Percentiles rank a stretch among this genome's conserved stretches.
phyloP scores from a whole-genome alignment of 495 filamentous ascomycete genomes.

The Penicillium egyptiacum region DNA sequence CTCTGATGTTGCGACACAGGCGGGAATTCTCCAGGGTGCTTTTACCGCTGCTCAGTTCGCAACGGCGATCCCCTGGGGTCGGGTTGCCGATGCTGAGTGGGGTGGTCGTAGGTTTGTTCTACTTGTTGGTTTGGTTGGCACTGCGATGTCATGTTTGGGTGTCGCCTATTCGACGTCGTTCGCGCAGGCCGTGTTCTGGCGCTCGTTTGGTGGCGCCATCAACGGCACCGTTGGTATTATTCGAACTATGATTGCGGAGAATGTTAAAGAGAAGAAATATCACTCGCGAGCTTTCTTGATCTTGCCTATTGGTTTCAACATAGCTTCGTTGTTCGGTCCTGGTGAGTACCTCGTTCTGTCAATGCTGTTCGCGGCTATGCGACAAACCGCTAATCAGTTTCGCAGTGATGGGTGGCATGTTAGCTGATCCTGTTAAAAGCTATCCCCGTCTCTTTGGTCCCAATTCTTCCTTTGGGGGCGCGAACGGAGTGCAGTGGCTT shows the following conservation, averaged over 20 bases:
- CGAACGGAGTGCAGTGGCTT: constrained; percentile 62
- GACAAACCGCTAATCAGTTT: neutral
- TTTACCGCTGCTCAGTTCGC: constrained; percentile 84
- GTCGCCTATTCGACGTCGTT: constrained; percentile 78
- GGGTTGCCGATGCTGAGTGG: constrained; percentile 66
- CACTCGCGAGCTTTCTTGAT: constrained; percentile 68
- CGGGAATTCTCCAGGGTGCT: constrained; percentile 72
- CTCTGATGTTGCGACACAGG: constrained; percentile 71
- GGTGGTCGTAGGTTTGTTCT: constrained; percentile 76
- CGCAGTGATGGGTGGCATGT: constrained; percentile 66
- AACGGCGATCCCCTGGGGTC: constrained; percentile 83
- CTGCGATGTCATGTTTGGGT: constrained; percentile 69
- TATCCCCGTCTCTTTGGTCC: constrained; percentile 68
- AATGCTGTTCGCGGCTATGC: neutral
- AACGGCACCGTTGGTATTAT: constrained; percentile 85
- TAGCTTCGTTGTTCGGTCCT: constrained; percentile 75
- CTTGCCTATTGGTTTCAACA: constrained; percentile 75
- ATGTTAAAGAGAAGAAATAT: constrained; percentile 68
- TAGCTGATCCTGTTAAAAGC: constrained; percentile 70
- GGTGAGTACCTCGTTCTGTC: constrained; percentile 32
- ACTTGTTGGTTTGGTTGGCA: constrained; percentile 71
- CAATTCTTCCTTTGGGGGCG: constrained; percentile 50
- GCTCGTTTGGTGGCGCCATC: constrained; percentile 69
- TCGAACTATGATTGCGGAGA: constrained; percentile 80
- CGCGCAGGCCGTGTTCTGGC: constrained; percentile 69